These are phyloP conservation scores for Cudoniella acicularis DNA, from an alignment of 495 filamentous ascomycete genomes.

Conservation along the genomic window DNA sequence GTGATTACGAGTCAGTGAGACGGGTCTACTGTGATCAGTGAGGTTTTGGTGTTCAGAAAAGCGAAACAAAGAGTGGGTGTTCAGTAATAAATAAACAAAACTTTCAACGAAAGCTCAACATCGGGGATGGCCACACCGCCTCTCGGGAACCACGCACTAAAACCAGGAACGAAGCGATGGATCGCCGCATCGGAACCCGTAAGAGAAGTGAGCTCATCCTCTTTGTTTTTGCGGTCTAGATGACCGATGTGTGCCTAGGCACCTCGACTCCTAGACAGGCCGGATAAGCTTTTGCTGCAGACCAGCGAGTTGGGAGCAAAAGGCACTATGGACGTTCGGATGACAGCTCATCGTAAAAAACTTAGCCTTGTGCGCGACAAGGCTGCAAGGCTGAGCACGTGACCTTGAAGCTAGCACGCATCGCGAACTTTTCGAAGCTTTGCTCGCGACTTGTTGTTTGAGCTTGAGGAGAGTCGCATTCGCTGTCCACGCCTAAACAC, in stretches of 20 bases:
- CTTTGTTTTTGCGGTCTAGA: too few species aligned
- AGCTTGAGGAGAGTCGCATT: conserved; percentile 14
- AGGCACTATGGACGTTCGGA: too few species aligned
- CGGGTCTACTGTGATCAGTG: too few species aligned
- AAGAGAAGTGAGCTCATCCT: too few species aligned
- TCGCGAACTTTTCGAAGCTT: conserved; percentile 13
- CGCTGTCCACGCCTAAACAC: neutral
- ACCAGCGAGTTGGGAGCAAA: too few species aligned
- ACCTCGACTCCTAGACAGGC: too few species aligned
- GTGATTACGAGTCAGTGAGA: too few species aligned
- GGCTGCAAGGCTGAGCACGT: conserved; percentile 20
- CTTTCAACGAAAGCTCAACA: conserved; percentile 4
- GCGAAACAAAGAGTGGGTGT: neutral
- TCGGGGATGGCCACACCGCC: conserved; percentile 1
- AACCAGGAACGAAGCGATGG: neutral
- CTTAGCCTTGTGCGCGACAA: neutral
- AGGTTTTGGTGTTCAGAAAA: too few species aligned
- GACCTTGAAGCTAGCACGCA: conserved; percentile 4
- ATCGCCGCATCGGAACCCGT: too few species aligned
- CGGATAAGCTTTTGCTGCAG: too few species aligned
- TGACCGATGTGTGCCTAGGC: too few species aligned
- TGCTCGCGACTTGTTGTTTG: conserved; percentile 7
- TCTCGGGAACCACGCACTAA: neutral
- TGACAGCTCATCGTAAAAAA: neutral
- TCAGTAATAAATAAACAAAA: neutral